These are phyloP conservation scores for Hylodesmum podocarpum DNA, from an alignment of 306 rosid species.

Conservation along the genomic window DNA sequence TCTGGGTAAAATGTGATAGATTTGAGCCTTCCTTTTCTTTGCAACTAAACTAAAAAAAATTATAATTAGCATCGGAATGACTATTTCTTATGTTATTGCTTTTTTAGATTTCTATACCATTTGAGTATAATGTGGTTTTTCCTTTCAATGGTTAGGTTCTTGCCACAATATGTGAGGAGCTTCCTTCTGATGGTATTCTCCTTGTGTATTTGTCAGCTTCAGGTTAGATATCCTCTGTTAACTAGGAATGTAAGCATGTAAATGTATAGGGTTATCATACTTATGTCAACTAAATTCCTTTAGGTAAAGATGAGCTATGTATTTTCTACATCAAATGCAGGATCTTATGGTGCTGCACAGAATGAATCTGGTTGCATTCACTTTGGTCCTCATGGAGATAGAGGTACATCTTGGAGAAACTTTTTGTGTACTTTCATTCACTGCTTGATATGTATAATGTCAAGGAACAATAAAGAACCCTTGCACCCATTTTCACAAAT, in stretches of 20 bases:
- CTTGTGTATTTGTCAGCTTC: slow-evolving; percentile 90
- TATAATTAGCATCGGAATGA: not conserved
- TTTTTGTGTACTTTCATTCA: slow-evolving; percentile 28
- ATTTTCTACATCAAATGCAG: slow-evolving; percentile 48
- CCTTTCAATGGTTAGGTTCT: slow-evolving; percentile 65
- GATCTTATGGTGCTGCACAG: slow-evolving; percentile 42
- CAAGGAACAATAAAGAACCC: not conserved
- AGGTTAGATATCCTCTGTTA: slow-evolving; percentile 51
- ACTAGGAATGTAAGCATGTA: not conserved
- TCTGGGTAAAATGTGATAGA: not conserved
- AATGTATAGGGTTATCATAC: slow-evolving; percentile 1
- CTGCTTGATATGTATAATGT: not conserved
- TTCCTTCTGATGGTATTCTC: slow-evolving; percentile 86
- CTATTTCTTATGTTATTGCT: slow-evolving; percentile 12
- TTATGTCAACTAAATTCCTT: slow-evolving; percentile 30
- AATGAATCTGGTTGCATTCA: slow-evolving; percentile 54
- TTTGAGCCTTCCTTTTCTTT: slow-evolving; percentile 9
- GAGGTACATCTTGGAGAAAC: slow-evolving; percentile 50
- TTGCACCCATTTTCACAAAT: not conserved
- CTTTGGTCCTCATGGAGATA: slow-evolving; percentile 67
- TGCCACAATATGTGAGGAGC: slow-evolving; percentile 97
- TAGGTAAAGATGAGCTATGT: slow-evolving; percentile 35
- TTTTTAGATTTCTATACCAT: not conserved
- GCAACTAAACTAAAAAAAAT: slow-evolving; percentile 11
- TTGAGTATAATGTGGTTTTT: slow-evolving; percentile 3